Conservation (phyloP, 2,329 filamentous ascomycete species). For the Trichoderma sp. region DNA sequence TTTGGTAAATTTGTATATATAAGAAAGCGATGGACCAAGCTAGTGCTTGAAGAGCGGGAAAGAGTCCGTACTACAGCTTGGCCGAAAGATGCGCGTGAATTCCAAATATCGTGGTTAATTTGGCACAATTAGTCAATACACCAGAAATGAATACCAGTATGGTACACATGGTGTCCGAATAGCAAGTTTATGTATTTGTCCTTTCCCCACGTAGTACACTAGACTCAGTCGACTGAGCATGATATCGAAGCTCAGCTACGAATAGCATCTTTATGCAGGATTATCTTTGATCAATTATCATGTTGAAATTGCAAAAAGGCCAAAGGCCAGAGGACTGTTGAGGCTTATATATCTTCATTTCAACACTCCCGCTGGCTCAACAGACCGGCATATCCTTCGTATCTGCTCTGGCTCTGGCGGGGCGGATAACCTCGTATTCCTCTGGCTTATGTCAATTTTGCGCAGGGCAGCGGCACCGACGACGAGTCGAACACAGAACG, state of each 20-base stretch:
- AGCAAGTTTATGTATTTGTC: background rate
- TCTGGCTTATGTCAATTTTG: too few relatives aligned
- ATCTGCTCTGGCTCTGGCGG: too few relatives aligned
- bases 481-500: too few relatives aligned
- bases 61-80: background rate
- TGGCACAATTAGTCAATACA: background rate
- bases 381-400: too few relatives aligned
- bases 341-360: too few relatives aligned
- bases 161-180: background rate
- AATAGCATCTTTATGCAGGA: background rate
- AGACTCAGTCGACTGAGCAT: background rate
- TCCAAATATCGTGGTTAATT: background rate
- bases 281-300: background rate
- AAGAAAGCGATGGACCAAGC: background rate
- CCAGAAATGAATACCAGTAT: background rate
- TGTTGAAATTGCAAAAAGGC: too few relatives aligned
- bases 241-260: background rate
- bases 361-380: too few relatives aligned
- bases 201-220: background rate
- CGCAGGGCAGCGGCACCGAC: too few relatives aligned
- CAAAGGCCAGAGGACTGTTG: too few relatives aligned
- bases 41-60: background rate
- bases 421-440: too few relatives aligned
- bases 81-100: background rate
- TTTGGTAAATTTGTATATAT: background rate